These are phyloP conservation scores for Penicillium lagena DNA, from an alignment of 495 filamentous ascomycete genomes.

Conservation along the genomic window DNA sequence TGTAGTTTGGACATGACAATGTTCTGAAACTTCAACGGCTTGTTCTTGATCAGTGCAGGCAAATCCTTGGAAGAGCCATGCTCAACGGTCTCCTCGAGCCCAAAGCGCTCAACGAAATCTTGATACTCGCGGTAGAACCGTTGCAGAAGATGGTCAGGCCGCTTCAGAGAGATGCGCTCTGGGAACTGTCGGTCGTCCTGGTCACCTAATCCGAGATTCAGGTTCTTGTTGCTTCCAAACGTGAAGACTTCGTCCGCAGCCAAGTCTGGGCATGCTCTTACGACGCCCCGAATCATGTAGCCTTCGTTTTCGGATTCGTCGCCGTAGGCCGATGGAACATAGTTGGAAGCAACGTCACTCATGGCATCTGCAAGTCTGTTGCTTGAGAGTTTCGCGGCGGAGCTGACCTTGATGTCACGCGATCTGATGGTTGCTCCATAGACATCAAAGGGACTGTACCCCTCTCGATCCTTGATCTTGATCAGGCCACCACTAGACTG, in stretches of 20 bases:
- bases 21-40: constrained; percentile 66
- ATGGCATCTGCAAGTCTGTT: constrained; percentile 10
- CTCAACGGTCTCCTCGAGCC: constrained; percentile 17
- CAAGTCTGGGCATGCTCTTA: constrained; percentile 32
- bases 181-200: constrained; percentile 91
- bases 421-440: constrained; percentile 77
- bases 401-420: constrained; percentile 33
- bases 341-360: constrained; percentile 29
- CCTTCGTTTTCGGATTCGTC: constrained; percentile 31
- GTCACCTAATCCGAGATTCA: constrained; percentile 85
- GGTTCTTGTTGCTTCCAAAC: constrained; percentile 93
- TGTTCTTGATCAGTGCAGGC: constrained; percentile 62
- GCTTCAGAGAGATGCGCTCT: constrained; percentile 68
- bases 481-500: constrained; percentile 60
- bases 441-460: constrained; percentile 88
- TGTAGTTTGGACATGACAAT: constrained; percentile 86
- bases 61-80: constrained; percentile 36
- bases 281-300: constrained; percentile 8
- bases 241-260: constrained; percentile 82
- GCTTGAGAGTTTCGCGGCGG: constrained; percentile 13
- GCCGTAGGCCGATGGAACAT: constrained; percentile 25
- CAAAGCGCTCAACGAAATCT: constrained; percentile 23
- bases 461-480: constrained; percentile 92
- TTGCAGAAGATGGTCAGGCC: constrained; percentile 73
- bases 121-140: constrained; percentile 60